Evolutionary conservation across 441 rosid genomes (phyloP).

Genomic region (Gossypium schwendimanii): DNA sequence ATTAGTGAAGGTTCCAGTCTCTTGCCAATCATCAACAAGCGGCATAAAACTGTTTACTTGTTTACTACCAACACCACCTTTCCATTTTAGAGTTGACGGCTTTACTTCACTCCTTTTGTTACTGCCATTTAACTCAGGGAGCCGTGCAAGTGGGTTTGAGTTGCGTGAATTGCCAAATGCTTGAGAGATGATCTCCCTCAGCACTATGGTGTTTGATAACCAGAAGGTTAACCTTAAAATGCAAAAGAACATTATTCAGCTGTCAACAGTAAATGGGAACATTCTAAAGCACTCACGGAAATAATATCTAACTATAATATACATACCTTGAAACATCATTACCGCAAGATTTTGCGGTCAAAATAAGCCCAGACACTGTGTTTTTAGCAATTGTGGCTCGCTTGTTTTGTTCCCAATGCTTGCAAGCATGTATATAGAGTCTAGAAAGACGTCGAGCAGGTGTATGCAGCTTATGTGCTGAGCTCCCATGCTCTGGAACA

Average conservation of each 20-base stretch:
- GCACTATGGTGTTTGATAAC: slow-evolving; percentile 70
- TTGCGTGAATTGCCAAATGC: slow-evolving; percentile 50
- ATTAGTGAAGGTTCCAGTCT: slow-evolving; percentile 52
- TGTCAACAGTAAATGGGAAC: slow-evolving; percentile 11
- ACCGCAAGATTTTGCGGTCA: slow-evolving; percentile 70
- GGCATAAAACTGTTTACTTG: slow-evolving; percentile 28
- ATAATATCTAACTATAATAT: neutral
- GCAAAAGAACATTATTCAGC: slow-evolving; percentile 15
- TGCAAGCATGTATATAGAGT: slow-evolving; percentile 70
- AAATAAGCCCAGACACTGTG: slow-evolving; percentile 61
- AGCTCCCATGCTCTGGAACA: slow-evolving; percentile 77
- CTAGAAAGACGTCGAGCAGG: slow-evolving; percentile 81
- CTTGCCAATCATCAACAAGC: slow-evolving; percentile 63
- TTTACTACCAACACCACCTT: slow-evolving; percentile 26
- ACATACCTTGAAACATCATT: slow-evolving; percentile 78
- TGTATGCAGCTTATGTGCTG: slow-evolving; percentile 77
- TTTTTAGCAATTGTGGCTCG: slow-evolving; percentile 61
- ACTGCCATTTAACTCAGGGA: slow-evolving; percentile 36
- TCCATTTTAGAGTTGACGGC: slow-evolving; percentile 32
- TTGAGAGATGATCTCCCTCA: slow-evolving; percentile 62
- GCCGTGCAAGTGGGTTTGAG: slow-evolving; percentile 29
- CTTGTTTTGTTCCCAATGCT: slow-evolving; percentile 56
- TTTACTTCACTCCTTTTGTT: slow-evolving; percentile 40
- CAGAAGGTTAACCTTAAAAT: slow-evolving; percentile 71
- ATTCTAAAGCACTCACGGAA: neutral